Conservation (phyloP, 805 yeast genomes). For the Nematodospora valgi region DNA sequence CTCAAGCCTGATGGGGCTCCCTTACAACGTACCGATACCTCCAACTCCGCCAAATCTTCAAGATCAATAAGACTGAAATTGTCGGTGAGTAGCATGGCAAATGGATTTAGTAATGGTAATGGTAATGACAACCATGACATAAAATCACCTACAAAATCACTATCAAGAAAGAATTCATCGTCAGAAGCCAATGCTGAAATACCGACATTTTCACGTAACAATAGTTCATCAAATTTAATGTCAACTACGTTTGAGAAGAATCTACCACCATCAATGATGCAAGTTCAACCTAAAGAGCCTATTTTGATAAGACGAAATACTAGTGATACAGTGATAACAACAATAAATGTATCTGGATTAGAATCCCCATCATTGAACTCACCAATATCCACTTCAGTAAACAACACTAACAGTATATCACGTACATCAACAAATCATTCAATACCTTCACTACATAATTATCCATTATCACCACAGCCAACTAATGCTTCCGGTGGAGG, state of each 20-base stretch:
- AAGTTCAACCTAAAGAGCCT: constrained; percentile 69
- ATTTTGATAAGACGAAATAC: constrained; percentile 57
- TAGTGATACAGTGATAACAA: constrained; percentile 26
- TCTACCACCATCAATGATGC: constrained; percentile 68
- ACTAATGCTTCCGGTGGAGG: background rate
- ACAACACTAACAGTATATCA: constrained; percentile 7
- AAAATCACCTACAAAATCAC: constrained; percentile 26
- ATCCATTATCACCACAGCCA: constrained; percentile 8
- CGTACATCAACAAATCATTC: constrained; percentile 26
- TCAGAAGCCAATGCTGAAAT: constrained; percentile 14
- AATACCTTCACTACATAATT: constrained; percentile 14
- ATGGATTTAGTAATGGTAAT: constrained; percentile 16
- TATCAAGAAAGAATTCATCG: constrained; percentile 29
- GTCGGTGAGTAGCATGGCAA: constrained; percentile 20
- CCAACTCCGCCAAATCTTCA: constrained; percentile 45
- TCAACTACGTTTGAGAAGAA: constrained; percentile 15
- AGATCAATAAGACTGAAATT: constrained; percentile 44
- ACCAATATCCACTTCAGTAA: constrained; percentile 10
- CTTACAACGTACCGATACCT: constrained; percentile 55
- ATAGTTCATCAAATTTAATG: constrained; percentile 7
- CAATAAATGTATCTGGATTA: constrained; percentile 7
- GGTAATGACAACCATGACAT: constrained; percentile 5
- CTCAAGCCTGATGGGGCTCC: constrained; percentile 30
- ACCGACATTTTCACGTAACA: constrained; percentile 8
- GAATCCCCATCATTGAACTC: constrained; percentile 7